Base-by-base conservation (phyloP, 2,329 filamentous ascomycete species). In the Botrytis elliptica region DNA sequence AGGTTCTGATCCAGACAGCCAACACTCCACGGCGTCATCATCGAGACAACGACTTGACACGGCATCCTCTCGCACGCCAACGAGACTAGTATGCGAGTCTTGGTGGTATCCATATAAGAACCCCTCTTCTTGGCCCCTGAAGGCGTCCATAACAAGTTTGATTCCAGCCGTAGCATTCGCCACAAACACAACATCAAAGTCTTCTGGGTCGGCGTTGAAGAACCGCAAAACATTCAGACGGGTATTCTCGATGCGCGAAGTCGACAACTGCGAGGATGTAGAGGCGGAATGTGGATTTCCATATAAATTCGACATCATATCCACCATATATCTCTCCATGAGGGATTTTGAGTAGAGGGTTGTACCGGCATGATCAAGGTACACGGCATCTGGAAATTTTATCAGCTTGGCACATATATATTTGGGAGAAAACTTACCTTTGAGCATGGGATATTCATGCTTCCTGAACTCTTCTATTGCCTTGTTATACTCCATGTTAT, bases 281-380 rank as follows among this genome's bases (percentile, higher is more conserved):
- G 95, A 97, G 68, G 90, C 91, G 0, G 95, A 98, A 83, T 98
- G 95, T 0, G 95, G 95, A 76, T 98, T 98, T 55, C 95, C 95
- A 77, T 95, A 94, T 0, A 98, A 85, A 78, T 90, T 92, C 6
- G 88, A 85, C 40, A 91, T 91, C 87, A 98, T 91, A 74, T 96
- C 93, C 38, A 69, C 60, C 69, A 72, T 89, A 83, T 97, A 97
- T 38, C 84, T 86, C 77, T 95, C 92, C 82, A 98, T 90, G 38
- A 96, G 83, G 44, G 93, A 94, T 81, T 92, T 95, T 60, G 94
- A 86, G 80, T 92, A 93, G 1, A 92, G 85, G 0, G 95, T 95
- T n/a, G 93, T 93, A n/a, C 94, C 95, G 0, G 94, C 94, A 91
- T 98, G 95, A 79, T 98, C 95, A 73, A 98, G 90, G 82, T 98